A percentile compares a stretch with the other conserved stretches of the same genome.
These are phyloP conservation scores for Funneliformis caledonium DNA, from an alignment of 371 early-diverging fungal species.

Conservation along the genomic window DNA sequence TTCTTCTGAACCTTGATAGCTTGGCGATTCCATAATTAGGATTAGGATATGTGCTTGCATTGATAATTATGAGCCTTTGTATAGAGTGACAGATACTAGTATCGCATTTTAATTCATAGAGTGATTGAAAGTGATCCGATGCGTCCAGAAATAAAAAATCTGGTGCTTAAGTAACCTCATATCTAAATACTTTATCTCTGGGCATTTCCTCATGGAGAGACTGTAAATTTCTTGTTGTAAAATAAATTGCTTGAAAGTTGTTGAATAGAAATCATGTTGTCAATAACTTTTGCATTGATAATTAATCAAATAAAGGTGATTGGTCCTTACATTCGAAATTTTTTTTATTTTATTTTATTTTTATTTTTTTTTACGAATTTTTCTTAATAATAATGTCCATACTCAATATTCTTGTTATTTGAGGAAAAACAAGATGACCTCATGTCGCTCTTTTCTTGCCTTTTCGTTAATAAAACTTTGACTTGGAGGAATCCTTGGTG, in stretches of 20 bases:
- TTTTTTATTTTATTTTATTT: too few relatives aligned
- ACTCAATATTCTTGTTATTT: not conserved
- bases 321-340: not conserved
- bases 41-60: not conserved
- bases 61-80: not conserved
- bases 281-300: not conserved
- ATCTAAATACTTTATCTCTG: not conserved
- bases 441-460: not conserved
- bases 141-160: not conserved
- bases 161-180: not conserved
- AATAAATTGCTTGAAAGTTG: not conserved
- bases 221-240: not conserved
- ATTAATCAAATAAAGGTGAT: not conserved
- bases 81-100: not conserved
- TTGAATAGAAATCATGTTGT: not conserved
- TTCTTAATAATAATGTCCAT: too few relatives aligned
- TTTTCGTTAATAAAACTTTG: not conserved
- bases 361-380: too few relatives aligned
- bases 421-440: not conserved
- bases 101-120: not conserved
- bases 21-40: not conserved
- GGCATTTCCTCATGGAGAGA: not conserved
- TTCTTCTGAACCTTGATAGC: not conserved
- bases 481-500: conserved; percentile 1
- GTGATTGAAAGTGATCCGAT: not conserved